Percentiles rank a stretch among this genome's conserved stretches.
Evolutionary conservation across 2,329 filamentous ascomycete genomes (phyloP).

Genomic region (Plenodomus tracheiphilus): DNA sequence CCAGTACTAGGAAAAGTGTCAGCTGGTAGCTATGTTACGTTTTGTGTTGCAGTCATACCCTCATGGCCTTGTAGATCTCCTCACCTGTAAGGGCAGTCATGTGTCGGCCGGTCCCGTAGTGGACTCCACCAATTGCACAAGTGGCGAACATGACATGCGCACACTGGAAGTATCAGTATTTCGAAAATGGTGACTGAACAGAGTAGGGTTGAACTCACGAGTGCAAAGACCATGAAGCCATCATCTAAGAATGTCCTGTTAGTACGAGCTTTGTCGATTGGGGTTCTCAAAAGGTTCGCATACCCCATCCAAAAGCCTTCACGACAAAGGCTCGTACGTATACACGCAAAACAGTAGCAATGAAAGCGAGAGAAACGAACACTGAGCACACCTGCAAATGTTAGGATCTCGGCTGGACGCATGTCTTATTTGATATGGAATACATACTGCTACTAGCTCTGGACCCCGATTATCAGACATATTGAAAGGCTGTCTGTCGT

Average conservation of each 20-base stretch:
- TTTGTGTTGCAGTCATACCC: slow-evolving; percentile 18
- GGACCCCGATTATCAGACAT: slow-evolving; percentile 39
- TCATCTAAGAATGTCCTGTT: slow-evolving; percentile 17
- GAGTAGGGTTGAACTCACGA: slow-evolving; percentile 1
- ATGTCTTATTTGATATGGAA: neutral
- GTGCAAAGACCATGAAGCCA: slow-evolving; percentile 35
- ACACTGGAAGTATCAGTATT: neutral
- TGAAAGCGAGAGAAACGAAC: slow-evolving; percentile 47
- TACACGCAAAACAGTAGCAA: slow-evolving; percentile 44
- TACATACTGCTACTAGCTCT: slow-evolving; percentile 35
- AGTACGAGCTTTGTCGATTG: too few species aligned
- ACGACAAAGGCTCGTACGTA: slow-evolving; percentile 49
- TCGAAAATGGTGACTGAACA: slow-evolving; percentile 1
- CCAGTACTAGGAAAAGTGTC: slow-evolving; percentile 33
- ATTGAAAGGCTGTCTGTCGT: slow-evolving; percentile 4
- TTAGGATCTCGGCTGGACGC: slow-evolving; percentile 6
- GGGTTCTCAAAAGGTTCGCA: neutral
- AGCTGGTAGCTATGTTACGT: neutral
- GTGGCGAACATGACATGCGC: slow-evolving; percentile 34
- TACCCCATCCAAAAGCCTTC: slow-evolving; percentile 40
- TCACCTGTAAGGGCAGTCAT: slow-evolving; percentile 27
- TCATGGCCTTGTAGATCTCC: slow-evolving; percentile 30
- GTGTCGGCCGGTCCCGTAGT: slow-evolving; percentile 40
- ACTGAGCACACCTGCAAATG: slow-evolving; percentile 33
- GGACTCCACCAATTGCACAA: slow-evolving; percentile 34